Evolutionary conservation across 2,329 filamentous ascomycete species (phyloP), one percentile per base, ranked within the genome.

Genomic region (Cercospora beticola): DNA sequence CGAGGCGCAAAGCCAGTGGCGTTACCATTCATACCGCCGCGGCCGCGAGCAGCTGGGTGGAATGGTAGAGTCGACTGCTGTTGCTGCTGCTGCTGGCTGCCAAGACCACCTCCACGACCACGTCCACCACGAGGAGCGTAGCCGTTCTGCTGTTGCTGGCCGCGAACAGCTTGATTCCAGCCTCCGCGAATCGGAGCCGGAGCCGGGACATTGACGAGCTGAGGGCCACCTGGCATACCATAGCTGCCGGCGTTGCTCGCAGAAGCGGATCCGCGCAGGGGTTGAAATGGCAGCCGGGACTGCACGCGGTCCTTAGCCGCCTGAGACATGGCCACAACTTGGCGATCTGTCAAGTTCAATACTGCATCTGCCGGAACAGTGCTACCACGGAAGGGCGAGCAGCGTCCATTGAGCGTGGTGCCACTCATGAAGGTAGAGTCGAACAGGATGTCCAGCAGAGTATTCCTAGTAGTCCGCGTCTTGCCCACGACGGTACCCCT

Each of bases 341-440:
- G 95, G 74, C 87, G 90, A 76, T 94, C 85, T 1, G 90, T 90
- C 66, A 97, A 84, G 81, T 99, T 99, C 36, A 99, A 86, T 2
- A 98, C 93, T 0, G 92, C 91, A n/a, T 91, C 91, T 6, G 90
- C 88, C 1, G 93, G 88, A 4, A 99, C 93, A 0, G 95, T 97
- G 78, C 95, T 94, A 63, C 95, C 95, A 40, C 94, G 89, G 88
- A 99, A 99, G 43, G 92, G 89, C 28, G 93, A 93, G 78, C 94
- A 97, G 68, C 95, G 90, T 66, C 94, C 93, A 68, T 92, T 92
- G 16, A 99, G 86, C 0, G 92, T 95, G 1, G 94, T 97, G 71
- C 95, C 95, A 77, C 93, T 97, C 94, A 99, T 98, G 81, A 99
- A 99, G 0, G 93, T 91, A 12, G 88, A 88, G 78, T 99, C 96